Evolutionary conservation across 2,329 filamentous ascomycete genomes (phyloP).

Genomic region (Aspergillus sclerotialis): DNA sequence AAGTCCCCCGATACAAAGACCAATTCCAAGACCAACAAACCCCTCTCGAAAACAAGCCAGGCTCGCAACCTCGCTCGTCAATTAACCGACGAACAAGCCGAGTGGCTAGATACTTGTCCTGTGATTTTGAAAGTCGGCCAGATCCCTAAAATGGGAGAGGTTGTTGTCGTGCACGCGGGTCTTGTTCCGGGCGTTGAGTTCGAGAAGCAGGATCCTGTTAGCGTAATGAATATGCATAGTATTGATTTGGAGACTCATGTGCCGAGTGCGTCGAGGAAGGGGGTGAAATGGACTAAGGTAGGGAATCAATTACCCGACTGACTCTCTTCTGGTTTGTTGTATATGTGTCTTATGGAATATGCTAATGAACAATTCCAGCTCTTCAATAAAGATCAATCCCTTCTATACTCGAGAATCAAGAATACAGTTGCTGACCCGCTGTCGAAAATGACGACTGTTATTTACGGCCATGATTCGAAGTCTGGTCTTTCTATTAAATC

Average conservation of each 20-base stretch:
- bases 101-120: constrained; percentile 65
- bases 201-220: constrained; percentile 65
- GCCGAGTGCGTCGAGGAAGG: constrained; percentile 46
- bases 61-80: constrained; percentile 51
- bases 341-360: constrained; percentile 1
- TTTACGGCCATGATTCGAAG: constrained; percentile 83
- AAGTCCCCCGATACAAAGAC: constrained; percentile 14
- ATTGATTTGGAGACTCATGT: constrained; percentile 58
- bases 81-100: constrained; percentile 53
- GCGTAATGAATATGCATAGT: constrained; percentile 88
- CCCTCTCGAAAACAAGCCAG: too few species aligned
- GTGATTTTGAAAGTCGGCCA: constrained; percentile 70
- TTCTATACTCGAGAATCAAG: constrained; percentile 17
- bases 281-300: constrained; percentile 61
- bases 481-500: constrained; percentile 58
- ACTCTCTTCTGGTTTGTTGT: constrained; percentile 5
- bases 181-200: constrained; percentile 69
- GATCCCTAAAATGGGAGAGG: constrained; percentile 52
- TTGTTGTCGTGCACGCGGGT: constrained; percentile 78
- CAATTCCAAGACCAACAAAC: constrained; percentile 5
- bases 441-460: constrained; percentile 54
- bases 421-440: constrained; percentile 10
- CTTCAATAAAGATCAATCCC: constrained; percentile 45
- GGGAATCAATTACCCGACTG: constrained; percentile 6
- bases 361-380: constrained; percentile 23